Percentiles rank a stretch among this genome's conserved stretches.
phyloP scores from a whole-genome alignment of 768 basidiomycete genomes.

The Tylopilus sp. region DNA sequence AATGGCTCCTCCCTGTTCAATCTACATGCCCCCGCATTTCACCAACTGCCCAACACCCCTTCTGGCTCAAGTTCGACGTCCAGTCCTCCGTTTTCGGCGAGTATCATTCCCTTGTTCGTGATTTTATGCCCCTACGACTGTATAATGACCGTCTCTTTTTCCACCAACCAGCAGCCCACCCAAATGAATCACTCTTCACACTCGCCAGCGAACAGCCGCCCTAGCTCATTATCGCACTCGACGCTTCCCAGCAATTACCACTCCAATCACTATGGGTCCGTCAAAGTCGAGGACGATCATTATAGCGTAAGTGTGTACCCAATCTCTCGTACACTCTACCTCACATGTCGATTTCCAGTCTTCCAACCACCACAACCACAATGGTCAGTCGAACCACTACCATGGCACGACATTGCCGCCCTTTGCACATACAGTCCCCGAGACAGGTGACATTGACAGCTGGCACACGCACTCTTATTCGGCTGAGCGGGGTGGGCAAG shows the following conservation, averaged over 20 bases:
- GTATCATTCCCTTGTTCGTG: conserved; percentile 48
- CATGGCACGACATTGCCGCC: conserved; percentile 41
- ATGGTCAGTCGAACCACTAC: conserved; percentile 38
- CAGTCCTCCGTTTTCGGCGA: conserved; percentile 85
- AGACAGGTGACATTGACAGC: conserved; percentile 46
- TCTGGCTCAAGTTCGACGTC: conserved; percentile 71
- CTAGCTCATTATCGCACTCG: conserved; percentile 39
- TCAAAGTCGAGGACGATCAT: conserved; percentile 69
- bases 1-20: conserved; percentile 45
- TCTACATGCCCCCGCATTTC: conserved; percentile 56
- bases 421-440: conserved; percentile 41
- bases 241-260: conserved; percentile 41
- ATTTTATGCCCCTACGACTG: conserved; percentile 41
- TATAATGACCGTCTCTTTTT: conserved; percentile 46
- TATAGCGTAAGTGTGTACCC: conserved; percentile 45
- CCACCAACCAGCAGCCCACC: conserved; percentile 54
- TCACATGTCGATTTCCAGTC: conserved; percentile 14
- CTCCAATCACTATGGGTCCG: conserved; percentile 46
- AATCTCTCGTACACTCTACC: not conserved
- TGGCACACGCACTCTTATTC: conserved; percentile 59
- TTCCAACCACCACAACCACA: conserved; percentile 34
- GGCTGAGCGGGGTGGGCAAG: conserved; percentile 56
- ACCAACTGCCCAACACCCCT: conserved; percentile 62
- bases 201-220: conserved; percentile 48
- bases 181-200: conserved; percentile 60